Evolutionary conservation across 805 yeast species (phyloP), one percentile per base, ranked within the genome.

Genomic region (Yamadazyma tumulicola): DNA sequence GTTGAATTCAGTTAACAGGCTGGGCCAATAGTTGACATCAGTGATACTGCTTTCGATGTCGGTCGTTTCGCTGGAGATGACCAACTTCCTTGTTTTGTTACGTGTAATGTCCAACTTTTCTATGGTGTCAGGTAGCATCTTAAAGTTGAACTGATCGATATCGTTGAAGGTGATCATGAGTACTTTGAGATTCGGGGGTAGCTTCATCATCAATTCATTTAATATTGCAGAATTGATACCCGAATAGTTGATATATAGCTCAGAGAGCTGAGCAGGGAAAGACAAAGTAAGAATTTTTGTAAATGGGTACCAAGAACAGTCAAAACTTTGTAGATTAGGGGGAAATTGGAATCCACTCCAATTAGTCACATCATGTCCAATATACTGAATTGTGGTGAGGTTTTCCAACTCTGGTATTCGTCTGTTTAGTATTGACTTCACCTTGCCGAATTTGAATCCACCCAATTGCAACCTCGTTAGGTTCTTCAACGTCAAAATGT

Each of bases 161-260:
- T 54, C 47, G 37, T 61, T 61, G 40, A 58, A 49, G 0, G 67
- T 54, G 21, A 63, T 34, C 69, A 62, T 62, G 21, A 64, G 39
- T 4, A 57, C 55, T 11, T 46, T 48, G 32, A 64, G 47, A 17
- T 38, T 30, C 3, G 34, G 26, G 0, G 65, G 64, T 19, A 54
- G 47, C 7, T 21, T 18, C 15, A 43, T 29, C 4, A 28, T 26
- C 2, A 38, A 24, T 7, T 49, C 38, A 6, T 29, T 34, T 19
- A 41, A 3, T n/a, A 34, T 23, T 20, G 16, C 12, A 11, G 8
- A 8, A 22, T 32, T 10, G 14, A 34, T 29, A 3, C 30, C 38
- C 5, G 58, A 50, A 36, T 45, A 46, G 34, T 64, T 64, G 51
- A 64, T 55, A 41, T 51, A 64, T 8, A 64, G 34, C 12, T 62